Percentiles rank a stretch among this genome's conserved stretches.
These are phyloP conservation scores for Phialophora expanda DNA, from an alignment of 2,329 filamentous ascomycete genomes.

Conservation along the genomic window DNA sequence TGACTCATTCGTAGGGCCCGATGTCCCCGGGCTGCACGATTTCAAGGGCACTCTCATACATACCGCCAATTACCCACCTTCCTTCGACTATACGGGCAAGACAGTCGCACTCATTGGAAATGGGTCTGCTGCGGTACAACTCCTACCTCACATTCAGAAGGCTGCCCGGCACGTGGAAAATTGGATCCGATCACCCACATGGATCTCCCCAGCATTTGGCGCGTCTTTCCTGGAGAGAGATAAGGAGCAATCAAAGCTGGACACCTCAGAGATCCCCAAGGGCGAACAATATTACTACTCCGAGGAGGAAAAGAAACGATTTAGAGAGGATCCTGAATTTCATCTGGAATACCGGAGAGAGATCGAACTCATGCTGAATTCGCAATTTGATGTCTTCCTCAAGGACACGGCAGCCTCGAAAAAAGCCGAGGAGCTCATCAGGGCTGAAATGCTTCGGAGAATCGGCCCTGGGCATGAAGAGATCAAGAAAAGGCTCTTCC, in stretches of 20 bases:
- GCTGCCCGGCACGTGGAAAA: conserved; percentile 41
- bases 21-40: conserved; percentile 52
- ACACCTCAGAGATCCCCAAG: background rate
- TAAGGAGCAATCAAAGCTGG: conserved; percentile 1
- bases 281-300: conserved; percentile 23
- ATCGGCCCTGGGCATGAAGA: conserved; percentile 51
- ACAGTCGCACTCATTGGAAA: conserved; percentile 29
- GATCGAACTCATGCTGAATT: conserved; percentile 53
- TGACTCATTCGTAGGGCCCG: conserved; percentile 41
- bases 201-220: conserved; percentile 31
- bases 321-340: conserved; percentile 50
- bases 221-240: conserved; percentile 6
- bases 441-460: conserved; percentile 51
- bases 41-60: conserved; percentile 56
- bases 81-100: conserved; percentile 15
- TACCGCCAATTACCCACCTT: conserved; percentile 51
- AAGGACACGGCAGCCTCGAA: conserved; percentile 50
- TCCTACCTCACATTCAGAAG: conserved; percentile 6
- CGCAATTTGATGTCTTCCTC: conserved; percentile 51
- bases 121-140: conserved; percentile 27
- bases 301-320: conserved; percentile 40
- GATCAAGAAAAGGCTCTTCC: conserved; percentile 46
- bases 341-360: conserved; percentile 51
- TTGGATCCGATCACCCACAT: conserved; percentile 42
- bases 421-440: conserved; percentile 48